phyloP scores from a whole-genome alignment of 345 rosid species.

The Clausena lansium region DNA sequence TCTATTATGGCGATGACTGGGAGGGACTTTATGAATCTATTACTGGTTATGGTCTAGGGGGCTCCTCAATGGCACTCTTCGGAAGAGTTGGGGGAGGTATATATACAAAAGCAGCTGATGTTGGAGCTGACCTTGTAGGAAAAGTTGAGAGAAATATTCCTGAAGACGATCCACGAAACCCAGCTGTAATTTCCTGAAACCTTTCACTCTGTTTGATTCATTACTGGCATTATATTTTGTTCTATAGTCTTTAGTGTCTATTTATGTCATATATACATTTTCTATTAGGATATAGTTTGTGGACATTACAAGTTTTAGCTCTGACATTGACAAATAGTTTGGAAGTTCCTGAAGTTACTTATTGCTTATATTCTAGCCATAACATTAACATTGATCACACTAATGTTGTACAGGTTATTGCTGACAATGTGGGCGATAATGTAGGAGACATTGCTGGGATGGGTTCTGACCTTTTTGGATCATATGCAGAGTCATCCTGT shows the following conservation, averaged over 20 bases:
- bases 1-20: constrained; percentile 75
- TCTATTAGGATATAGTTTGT: neutral
- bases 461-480: constrained; percentile 71
- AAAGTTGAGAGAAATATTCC: constrained; percentile 66
- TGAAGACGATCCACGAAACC: constrained; percentile 69
- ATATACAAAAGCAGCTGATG: constrained; percentile 66
- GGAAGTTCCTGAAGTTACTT: neutral
- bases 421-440: constrained; percentile 74
- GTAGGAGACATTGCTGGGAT: constrained; percentile 77
- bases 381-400: neutral
- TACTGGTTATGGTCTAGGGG: constrained; percentile 68
- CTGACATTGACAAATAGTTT: neutral
- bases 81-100: constrained; percentile 76
- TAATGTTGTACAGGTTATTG: constrained; percentile 49
- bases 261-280: neutral
- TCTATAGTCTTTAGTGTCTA: neutral
- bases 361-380: neutral
- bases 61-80: constrained; percentile 71
- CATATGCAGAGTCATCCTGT: constrained; percentile 70
- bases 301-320: neutral
- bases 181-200: constrained; percentile 42
- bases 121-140: constrained; percentile 72
- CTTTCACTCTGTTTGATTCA: neutral
- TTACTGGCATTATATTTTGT: neutral
- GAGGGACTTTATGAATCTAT: constrained; percentile 72